A percentile compares a stretch with the other conserved stretches of the same genome.
These are phyloP conservation scores for Aspergillus bridgeri DNA, from an alignment of 495 filamentous ascomycete species.

Conservation along the genomic window DNA sequence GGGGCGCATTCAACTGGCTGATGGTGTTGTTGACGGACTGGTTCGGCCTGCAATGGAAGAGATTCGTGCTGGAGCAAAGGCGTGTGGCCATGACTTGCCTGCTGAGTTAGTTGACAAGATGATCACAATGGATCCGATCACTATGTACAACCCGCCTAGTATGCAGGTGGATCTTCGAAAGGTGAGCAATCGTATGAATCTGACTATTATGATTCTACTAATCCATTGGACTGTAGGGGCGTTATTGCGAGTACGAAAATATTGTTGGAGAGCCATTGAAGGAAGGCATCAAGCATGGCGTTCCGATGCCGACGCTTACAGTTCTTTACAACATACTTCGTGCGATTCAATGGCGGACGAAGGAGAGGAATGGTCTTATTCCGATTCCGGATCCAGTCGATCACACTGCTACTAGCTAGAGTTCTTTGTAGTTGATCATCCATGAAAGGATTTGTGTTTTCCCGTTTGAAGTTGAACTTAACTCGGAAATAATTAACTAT, in stretches of 20 bases:
- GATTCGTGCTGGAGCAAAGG: constrained; percentile 29
- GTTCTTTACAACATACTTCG: constrained; percentile 12
- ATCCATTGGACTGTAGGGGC: constrained; percentile 28
- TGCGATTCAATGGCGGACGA: constrained; percentile 13
- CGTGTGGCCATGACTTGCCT: constrained; percentile 14
- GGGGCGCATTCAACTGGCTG: constrained; percentile 32
- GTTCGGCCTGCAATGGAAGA: constrained; percentile 40
- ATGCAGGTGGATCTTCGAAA: constrained; percentile 47
- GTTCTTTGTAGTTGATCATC: neutral
- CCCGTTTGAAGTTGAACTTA: neutral
- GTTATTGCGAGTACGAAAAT: constrained; percentile 52
- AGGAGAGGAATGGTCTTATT: constrained; percentile 13
- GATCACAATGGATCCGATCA: constrained; percentile 21
- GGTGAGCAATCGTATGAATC: constrained; percentile 14
- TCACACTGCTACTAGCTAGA: constrained; percentile 12
- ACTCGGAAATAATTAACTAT: neutral
- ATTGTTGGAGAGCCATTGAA: constrained; percentile 50
- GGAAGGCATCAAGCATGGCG: constrained; percentile 28
- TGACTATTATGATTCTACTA: too few relatives aligned
- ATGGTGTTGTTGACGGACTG: constrained; percentile 38
- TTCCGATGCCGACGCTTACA: constrained; percentile 10
- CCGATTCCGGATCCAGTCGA: constrained; percentile 10
- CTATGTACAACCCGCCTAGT: constrained; percentile 43
- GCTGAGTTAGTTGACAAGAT: constrained; percentile 28
- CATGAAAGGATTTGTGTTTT: neutral